Conservation (phyloP, 805 yeast species). For the Candida gorgasii region DNA sequence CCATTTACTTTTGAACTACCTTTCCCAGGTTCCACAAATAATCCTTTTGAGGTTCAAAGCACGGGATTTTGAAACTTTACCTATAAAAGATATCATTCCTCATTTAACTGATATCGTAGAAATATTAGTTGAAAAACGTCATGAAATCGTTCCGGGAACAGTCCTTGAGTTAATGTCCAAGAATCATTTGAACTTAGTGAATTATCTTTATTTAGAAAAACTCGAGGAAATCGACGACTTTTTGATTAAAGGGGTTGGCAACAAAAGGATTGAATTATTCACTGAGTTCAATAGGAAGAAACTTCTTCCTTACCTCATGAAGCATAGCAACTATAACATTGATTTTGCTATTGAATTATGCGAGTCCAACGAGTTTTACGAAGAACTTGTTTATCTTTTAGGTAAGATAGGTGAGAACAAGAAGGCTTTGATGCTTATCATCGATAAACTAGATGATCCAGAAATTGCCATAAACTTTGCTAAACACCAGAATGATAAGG, state of each 20-base stretch:
- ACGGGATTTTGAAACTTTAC: slow-evolving; percentile 38
- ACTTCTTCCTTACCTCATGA: slow-evolving; percentile 62
- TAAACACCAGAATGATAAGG: slow-evolving; percentile 61
- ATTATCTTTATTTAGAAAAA: slow-evolving; percentile 64
- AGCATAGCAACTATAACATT: slow-evolving; percentile 62
- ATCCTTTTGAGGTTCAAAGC: slow-evolving; percentile 40
- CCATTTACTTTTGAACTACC: slow-evolving; percentile 58
- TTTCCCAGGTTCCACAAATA: slow-evolving; percentile 52
- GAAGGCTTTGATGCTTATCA: slow-evolving; percentile 74
- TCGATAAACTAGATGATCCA: slow-evolving; percentile 77
- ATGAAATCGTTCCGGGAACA: slow-evolving; percentile 57
- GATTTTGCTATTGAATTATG: slow-evolving; percentile 70
- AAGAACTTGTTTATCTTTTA: slow-evolving; percentile 78
- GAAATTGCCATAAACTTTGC: slow-evolving; percentile 80
- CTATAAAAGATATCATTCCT: slow-evolving; percentile 41
- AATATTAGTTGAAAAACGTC: slow-evolving; percentile 62
- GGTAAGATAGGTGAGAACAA: slow-evolving; percentile 81
- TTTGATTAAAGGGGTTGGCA: slow-evolving; percentile 58
- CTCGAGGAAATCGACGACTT: slow-evolving; percentile 59
- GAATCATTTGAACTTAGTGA: slow-evolving; percentile 47
- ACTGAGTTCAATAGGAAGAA: slow-evolving; percentile 57
- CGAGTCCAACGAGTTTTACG: slow-evolving; percentile 49
- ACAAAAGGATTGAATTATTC: slow-evolving; percentile 64
- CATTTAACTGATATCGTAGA: slow-evolving; percentile 47
- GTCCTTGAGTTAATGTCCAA: slow-evolving; percentile 50